Percentiles rank a stretch among this genome's conserved stretches.
These are phyloP conservation scores for Mycena capillaripes DNA, from an alignment of 768 basidiomycete species.

Conservation along the genomic window DNA sequence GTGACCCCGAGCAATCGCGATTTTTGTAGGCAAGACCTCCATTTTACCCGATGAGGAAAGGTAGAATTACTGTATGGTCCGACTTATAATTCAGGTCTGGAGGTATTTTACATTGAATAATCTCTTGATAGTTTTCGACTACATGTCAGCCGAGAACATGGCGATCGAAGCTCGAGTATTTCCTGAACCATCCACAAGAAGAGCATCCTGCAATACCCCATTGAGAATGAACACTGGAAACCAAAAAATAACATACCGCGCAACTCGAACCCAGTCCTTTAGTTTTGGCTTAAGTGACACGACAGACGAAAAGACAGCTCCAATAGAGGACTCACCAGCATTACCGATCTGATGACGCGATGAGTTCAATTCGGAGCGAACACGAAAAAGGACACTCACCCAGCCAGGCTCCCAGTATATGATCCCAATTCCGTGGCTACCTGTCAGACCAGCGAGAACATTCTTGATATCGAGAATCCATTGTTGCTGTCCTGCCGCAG, in stretches of 20 bases:
- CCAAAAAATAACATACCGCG: conserved; percentile 4
- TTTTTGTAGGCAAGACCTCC: too few species aligned
- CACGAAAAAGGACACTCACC: conserved; percentile 47
- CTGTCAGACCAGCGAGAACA: conserved; percentile 60
- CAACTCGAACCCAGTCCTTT: conserved; percentile 28
- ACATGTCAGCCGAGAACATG: conserved; percentile 35
- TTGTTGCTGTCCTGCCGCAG: conserved; percentile 63
- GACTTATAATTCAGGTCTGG: too few species aligned
- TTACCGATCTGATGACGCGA: conserved; percentile 23
- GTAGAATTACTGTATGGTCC: too few species aligned
- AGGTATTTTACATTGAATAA: too few species aligned
- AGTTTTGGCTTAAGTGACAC: not conserved
- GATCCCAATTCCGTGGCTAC: conserved; percentile 62
- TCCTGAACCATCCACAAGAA: conserved; percentile 26
- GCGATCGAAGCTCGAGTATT: conserved; percentile 28
- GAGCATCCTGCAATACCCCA: conserved; percentile 18
- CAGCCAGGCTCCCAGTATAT: conserved; percentile 81
- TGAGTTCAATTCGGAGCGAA: not conserved
- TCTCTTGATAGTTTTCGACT: not conserved
- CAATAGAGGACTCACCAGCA: conserved; percentile 5
- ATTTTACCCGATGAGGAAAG: too few species aligned
- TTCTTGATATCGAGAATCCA: conserved; percentile 67
- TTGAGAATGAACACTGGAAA: not conserved
- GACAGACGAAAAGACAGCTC: not conserved
- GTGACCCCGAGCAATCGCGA: too few species aligned